Evolutionary conservation across 371 early-diverging fungal species (phyloP).

Genomic region (Cokeromyces recurvatus): DNA sequence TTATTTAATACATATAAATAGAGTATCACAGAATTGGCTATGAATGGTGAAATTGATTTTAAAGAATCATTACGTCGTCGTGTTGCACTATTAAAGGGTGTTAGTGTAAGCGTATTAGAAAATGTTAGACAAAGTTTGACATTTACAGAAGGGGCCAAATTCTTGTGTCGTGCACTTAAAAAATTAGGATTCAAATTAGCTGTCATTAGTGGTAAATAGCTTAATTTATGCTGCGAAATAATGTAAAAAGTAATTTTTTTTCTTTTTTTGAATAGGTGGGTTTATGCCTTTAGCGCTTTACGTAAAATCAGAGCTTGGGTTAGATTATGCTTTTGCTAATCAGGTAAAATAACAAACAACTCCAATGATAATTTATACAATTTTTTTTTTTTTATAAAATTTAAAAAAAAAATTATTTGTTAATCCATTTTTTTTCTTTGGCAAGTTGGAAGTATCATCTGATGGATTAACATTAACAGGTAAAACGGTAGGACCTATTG

Average conservation of each 20-base stretch:
- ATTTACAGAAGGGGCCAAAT: conserved; percentile 90
- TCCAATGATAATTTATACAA: too few species aligned
- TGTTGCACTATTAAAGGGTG: conserved; percentile 85
- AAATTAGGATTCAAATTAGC: conserved; percentile 90
- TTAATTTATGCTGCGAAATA: neutral
- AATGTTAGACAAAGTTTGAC: conserved; percentile 68
- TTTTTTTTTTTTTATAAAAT: too few species aligned
- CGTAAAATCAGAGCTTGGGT: conserved; percentile 83
- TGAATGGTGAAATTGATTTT: conserved; percentile 96
- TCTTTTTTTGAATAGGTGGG: conserved; percentile 56
- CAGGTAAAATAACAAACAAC: too few species aligned
- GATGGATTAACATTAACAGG: conserved; percentile 85
- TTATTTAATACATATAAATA: conserved; percentile 13
- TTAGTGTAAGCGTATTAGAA: conserved; percentile 76
- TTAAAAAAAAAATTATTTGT: too few species aligned
- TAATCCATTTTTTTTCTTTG: conserved; percentile 11
- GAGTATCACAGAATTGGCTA: conserved; percentile 93
- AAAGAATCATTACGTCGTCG: conserved; percentile 86
- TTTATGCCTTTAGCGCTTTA: conserved; percentile 90
- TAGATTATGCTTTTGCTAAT: conserved; percentile 97
- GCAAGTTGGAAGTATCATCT: conserved; percentile 75
- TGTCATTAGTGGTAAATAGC: conserved; percentile 79
- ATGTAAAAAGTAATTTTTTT: neutral
- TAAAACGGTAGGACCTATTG: conserved; percentile 81
- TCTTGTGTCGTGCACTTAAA: conserved; percentile 84